phyloP scores from a whole-genome alignment of 2,329 filamentous ascomycete species.

The Beauveria scarabaeidicola region DNA sequence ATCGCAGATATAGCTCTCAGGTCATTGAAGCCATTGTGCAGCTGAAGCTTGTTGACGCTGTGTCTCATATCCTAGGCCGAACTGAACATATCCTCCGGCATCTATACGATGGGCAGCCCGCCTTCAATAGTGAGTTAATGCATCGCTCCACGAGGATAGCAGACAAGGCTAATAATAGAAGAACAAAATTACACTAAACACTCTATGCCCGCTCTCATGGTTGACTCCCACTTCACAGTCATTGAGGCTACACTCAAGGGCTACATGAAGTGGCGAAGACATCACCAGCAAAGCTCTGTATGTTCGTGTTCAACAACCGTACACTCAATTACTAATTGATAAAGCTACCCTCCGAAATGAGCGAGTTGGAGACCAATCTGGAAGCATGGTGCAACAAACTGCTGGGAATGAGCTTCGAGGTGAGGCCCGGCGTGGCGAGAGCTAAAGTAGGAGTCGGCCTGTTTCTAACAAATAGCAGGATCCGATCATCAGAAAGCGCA shows the following conservation, averaged over 20 bases:
- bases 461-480: constrained; percentile 40
- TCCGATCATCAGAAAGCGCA: constrained; percentile 72
- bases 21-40: constrained; percentile 83
- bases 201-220: constrained; percentile 63
- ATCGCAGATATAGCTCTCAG: constrained; percentile 79
- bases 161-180: constrained; percentile 16
- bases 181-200: constrained; percentile 57
- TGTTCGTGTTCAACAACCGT: constrained; percentile 7
- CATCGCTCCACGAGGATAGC: too few relatives aligned
- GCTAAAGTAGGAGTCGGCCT: not conserved
- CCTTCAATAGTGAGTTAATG: constrained; percentile 52
- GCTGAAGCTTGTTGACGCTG: constrained; percentile 72
- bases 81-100: constrained; percentile 66
- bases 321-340: not conserved
- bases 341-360: constrained; percentile 39
- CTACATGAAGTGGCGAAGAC: constrained; percentile 66
- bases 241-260: constrained; percentile 85
- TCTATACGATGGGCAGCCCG: constrained; percentile 61
- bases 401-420: constrained; percentile 62
- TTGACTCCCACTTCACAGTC: constrained; percentile 84
- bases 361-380: constrained; percentile 52
- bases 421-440: constrained; percentile 17
- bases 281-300: constrained; percentile 23
- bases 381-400: constrained; percentile 66
- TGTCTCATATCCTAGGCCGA: constrained; percentile 75